Conservation (phyloP, 2,329 filamentous ascomycete genomes). For the Pyricularia sp. region DNA sequence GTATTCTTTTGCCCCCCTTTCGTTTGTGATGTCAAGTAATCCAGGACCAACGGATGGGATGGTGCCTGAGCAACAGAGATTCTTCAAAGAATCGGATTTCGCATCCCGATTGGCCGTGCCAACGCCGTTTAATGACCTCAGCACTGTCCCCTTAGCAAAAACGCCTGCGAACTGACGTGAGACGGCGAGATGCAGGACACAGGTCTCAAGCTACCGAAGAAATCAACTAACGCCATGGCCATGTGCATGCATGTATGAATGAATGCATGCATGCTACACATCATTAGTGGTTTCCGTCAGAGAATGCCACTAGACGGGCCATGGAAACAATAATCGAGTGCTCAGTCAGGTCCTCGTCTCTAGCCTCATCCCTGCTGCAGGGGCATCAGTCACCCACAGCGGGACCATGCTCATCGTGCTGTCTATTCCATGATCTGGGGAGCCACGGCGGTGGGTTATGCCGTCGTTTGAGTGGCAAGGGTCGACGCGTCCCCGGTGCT, state of each 20-base stretch:
- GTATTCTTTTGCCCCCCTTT: neutral
- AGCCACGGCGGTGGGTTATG: neutral
- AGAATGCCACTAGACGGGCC: neutral
- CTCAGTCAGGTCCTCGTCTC: neutral
- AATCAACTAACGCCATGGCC: neutral
- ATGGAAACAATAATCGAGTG: neutral
- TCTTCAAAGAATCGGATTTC: neutral
- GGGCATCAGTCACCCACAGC: neutral
- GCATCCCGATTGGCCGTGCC: neutral
- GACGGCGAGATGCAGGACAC: neutral
- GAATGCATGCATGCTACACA: neutral
- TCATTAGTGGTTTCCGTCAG: neutral
- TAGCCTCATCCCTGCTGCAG: neutral
- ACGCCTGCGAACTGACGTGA: neutral
- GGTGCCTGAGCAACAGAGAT: neutral
- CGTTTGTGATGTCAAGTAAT: neutral
- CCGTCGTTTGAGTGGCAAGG: neutral
- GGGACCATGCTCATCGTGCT: neutral
- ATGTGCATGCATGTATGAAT: neutral
- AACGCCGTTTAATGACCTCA: neutral
- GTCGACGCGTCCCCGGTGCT: neutral
- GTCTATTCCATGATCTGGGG: neutral
- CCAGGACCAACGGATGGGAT: neutral
- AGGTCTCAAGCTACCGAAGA: neutral
- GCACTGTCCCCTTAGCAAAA: neutral